Evolutionary conservation across 345 rosid species (phyloP).

Genomic region (Euphorbia tirucalli): DNA sequence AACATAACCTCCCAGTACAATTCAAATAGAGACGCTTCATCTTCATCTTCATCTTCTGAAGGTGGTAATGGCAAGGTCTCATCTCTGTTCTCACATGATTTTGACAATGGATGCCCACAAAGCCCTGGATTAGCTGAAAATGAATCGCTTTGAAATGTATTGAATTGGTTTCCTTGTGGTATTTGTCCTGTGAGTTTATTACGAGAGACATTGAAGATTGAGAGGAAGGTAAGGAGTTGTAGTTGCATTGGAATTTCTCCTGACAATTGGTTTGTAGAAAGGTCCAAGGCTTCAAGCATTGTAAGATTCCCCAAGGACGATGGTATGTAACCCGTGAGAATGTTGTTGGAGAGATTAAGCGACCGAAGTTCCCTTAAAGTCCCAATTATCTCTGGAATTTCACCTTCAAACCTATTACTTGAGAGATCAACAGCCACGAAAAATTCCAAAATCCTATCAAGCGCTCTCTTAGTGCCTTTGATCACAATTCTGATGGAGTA

Average conservation of each 20-base stretch:
- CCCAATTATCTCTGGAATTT: background rate
- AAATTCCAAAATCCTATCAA: background rate
- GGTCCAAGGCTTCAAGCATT: background rate
- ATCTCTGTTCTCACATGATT: background rate
- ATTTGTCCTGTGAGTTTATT: background rate
- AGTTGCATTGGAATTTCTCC: constrained; percentile 13
- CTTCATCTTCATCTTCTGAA: background rate
- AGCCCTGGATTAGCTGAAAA: background rate
- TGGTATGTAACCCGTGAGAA: background rate
- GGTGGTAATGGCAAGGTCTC: background rate
- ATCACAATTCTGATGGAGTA: constrained; percentile 1
- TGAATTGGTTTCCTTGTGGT: too few species aligned
- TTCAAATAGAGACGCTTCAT: background rate
- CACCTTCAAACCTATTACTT: constrained; percentile 12
- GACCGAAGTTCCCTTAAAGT: background rate
- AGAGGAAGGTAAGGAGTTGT: background rate
- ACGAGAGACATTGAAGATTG: background rate
- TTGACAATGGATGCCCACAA: background rate
- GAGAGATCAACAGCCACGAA: constrained; percentile 13
- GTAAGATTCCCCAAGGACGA: too few species aligned
- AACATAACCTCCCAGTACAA: background rate
- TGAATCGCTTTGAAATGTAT: background rate
- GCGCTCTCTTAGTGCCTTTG: background rate
- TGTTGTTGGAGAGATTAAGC: background rate
- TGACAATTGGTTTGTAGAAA: background rate